phyloP scores from a whole-genome alignment of 2,329 filamentous ascomycete genomes.

The Sclerotinia subarctica region DNA sequence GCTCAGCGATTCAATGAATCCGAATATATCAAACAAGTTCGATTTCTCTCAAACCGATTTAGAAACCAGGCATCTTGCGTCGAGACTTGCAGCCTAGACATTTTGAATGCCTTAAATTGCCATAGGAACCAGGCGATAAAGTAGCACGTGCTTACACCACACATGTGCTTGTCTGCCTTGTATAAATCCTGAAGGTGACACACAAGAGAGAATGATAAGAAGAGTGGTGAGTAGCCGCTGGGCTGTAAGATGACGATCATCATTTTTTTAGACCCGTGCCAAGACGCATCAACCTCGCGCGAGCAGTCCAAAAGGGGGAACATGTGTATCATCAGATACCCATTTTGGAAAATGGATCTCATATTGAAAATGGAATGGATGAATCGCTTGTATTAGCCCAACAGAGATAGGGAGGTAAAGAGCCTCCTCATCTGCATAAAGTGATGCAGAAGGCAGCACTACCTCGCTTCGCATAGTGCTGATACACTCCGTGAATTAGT shows the following conservation, averaged over 20 bases:
- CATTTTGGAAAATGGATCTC: neutral
- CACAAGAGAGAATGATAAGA: neutral
- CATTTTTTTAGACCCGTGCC: neutral
- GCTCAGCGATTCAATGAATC: neutral
- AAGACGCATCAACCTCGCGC: neutral
- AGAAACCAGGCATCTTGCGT: neutral
- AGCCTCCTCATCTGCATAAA: neutral
- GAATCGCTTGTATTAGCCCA: neutral
- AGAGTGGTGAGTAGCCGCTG: neutral
- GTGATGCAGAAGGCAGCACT: neutral
- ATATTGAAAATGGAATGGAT: neutral
- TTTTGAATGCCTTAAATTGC: no score
- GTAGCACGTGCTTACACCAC: no score
- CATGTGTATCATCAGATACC: neutral
- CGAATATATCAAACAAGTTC: neutral
- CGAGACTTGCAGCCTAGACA: no score
- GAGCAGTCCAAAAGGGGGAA: neutral
- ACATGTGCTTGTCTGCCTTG: neutral
- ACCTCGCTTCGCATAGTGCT: no score
- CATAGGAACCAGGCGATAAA: no score
- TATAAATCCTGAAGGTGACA: neutral
- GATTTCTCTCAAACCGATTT: neutral
- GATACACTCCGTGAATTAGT: no score
- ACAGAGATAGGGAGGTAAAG: neutral
- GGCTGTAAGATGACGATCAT: conserved; percentile 3